Evolutionary conservation across 306 rosid genomes (phyloP).

Genomic region (Hippophae rhamnoides): DNA sequence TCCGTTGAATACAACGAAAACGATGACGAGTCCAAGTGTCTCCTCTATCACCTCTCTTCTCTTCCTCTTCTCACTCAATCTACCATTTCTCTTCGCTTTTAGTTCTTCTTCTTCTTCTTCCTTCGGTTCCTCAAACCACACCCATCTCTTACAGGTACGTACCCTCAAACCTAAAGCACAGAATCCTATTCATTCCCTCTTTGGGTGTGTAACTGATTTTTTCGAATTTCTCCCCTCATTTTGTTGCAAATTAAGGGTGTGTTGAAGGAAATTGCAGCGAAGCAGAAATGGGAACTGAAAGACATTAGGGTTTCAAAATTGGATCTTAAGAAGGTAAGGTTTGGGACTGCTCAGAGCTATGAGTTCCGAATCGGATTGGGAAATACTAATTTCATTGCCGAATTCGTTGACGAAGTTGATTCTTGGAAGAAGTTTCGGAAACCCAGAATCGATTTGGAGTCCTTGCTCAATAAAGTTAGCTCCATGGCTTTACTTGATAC

Average conservation of each 20-base stretch:
- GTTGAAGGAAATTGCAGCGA: slow-evolving; percentile 49
- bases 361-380: slow-evolving; percentile 55
- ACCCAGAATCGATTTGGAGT: slow-evolving; percentile 36
- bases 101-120: slow-evolving; percentile 12
- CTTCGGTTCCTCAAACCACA: slow-evolving; percentile 6
- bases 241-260: slow-evolving; percentile 42
- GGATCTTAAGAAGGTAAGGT: slow-evolving; percentile 47
- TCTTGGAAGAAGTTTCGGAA: slow-evolving; percentile 49
- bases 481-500: slow-evolving; percentile 45
- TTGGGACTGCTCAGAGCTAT: slow-evolving; percentile 35
- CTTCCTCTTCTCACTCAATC: neutral
- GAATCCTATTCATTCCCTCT: neutral
- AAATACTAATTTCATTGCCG: slow-evolving; percentile 30
- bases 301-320: slow-evolving; percentile 36
- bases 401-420: slow-evolving; percentile 45
- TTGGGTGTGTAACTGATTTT: neutral
- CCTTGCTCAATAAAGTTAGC: slow-evolving; percentile 30
- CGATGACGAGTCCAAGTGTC: slow-evolving; percentile 9
- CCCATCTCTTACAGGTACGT: slow-evolving; percentile 55
- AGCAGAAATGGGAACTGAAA: slow-evolving; percentile 49
- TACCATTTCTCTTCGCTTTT: slow-evolving; percentile 7
- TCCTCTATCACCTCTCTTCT: slow-evolving; percentile 11
- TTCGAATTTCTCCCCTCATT: neutral
- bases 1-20: neutral
- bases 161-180: neutral